These are phyloP conservation scores for Botrytis fragariae DNA, from an alignment of 2,329 filamentous ascomycete species.

Conservation along the genomic window DNA sequence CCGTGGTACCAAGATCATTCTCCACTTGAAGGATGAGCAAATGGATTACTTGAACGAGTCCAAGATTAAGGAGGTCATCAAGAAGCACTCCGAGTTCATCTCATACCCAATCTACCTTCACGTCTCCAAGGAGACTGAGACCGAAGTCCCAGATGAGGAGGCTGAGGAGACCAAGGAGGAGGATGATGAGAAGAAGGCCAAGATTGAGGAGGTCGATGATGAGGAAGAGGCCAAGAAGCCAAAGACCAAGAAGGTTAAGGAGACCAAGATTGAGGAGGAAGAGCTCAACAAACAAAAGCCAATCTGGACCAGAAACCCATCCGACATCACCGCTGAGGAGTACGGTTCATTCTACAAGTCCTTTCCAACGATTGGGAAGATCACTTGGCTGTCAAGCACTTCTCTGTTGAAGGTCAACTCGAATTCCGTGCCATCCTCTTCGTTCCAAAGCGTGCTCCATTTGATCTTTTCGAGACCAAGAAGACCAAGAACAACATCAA, in stretches of 20 bases:
- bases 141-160: conserved; percentile 64
- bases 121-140: conserved; percentile 99
- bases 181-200: conserved; percentile 45
- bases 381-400: conserved; percentile 99
- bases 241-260: conserved; percentile 98
- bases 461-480: conserved; percentile 99
- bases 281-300: conserved; percentile 99
- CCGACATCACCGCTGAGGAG: conserved; percentile 93
- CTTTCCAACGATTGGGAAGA: conserved; percentile 99
- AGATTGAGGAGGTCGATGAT: conserved; percentile 26
- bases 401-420: conserved; percentile 99
- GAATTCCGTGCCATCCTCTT: conserved; percentile 99
- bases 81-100: conserved; percentile 99
- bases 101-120: conserved; percentile 99
- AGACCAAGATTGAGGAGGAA: conserved; percentile 97
- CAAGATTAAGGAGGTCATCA: conserved; percentile 99
- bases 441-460: conserved; percentile 98
- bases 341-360: conserved; percentile 99
- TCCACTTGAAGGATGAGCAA: conserved; percentile 99
- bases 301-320: conserved; percentile 98
- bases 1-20: conserved; percentile 96
- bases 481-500: conserved; percentile 99
- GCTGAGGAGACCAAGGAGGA: conserved; percentile 22
- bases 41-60: conserved; percentile 96
- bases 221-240: conserved; percentile 23